Evolutionary conservation across 2,329 filamentous ascomycete species (phyloP).

Genomic region (Emergomyces africanus): DNA sequence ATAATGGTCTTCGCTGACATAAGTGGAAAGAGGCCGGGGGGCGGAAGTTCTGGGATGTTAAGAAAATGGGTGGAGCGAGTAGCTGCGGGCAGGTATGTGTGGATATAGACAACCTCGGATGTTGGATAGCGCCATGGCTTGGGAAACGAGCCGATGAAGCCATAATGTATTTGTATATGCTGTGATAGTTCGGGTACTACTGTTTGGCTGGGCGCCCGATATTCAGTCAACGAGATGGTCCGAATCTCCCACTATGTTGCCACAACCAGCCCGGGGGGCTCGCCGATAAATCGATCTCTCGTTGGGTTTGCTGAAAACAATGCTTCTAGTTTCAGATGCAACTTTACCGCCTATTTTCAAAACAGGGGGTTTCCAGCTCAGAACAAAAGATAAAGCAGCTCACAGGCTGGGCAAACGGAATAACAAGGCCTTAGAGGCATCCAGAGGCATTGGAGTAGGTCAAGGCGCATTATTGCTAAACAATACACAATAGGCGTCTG

Average conservation of each 20-base stretch:
- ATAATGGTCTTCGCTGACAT: background rate
- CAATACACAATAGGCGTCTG: background rate
- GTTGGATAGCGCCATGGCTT: background rate
- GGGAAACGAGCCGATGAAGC: background rate
- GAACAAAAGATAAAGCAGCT: background rate
- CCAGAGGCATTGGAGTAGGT: background rate
- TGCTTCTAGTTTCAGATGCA: no score
- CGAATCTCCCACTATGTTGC: background rate
- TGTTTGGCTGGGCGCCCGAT: background rate
- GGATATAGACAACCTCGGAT: background rate
- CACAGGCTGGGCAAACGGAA: background rate
- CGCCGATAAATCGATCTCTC: no score
- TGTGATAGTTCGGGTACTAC: background rate
- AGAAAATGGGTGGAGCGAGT: background rate
- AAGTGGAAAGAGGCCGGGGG: background rate
- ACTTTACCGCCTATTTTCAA: no score
- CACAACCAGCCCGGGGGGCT: no score
- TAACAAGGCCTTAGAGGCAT: background rate
- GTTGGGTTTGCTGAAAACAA: no score
- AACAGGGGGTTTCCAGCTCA: background rate
- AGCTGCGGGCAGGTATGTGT: background rate
- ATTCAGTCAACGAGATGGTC: background rate
- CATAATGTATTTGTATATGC: background rate
- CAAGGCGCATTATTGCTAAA: background rate
- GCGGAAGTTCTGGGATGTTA: background rate